Evolutionary conservation across 306 rosid genomes (phyloP).

Genomic region (Geum urbanum): DNA sequence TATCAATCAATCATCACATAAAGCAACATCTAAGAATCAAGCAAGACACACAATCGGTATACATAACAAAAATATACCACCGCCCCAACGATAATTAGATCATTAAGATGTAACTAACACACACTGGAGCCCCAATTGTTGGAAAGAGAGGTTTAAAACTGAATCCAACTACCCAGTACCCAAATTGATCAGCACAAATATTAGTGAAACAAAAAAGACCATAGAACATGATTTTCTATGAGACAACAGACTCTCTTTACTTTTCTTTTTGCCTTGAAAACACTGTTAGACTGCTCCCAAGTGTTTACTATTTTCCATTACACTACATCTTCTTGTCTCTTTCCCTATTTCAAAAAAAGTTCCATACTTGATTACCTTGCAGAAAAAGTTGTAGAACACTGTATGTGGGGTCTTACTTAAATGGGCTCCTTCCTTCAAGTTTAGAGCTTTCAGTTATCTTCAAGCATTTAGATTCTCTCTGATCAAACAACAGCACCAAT

Average conservation of each 20-base stretch:
- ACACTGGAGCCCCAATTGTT: neutral
- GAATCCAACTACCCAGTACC: slow-evolving; percentile 2
- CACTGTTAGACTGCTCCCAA: slow-evolving; percentile 2
- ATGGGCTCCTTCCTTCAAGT: slow-evolving; percentile 30
- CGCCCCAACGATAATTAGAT: too few species aligned
- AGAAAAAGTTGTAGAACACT: slow-evolving; percentile 28
- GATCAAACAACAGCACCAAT: slow-evolving; percentile 34
- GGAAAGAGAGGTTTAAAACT: too few species aligned
- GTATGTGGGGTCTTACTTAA: slow-evolving; percentile 39
- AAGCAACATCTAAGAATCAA: too few species aligned
- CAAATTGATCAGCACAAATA: slow-evolving; percentile 10
- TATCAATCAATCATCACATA: too few species aligned
- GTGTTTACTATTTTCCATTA: slow-evolving; percentile 23
- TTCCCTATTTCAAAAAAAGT: slow-evolving; percentile 26
- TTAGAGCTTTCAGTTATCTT: slow-evolving; percentile 30
- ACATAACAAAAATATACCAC: too few species aligned
- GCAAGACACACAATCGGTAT: too few species aligned
- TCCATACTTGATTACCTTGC: slow-evolving; percentile 26
- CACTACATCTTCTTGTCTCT: slow-evolving; percentile 30
- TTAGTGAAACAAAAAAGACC: slow-evolving; percentile 5
- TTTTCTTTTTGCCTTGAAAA: slow-evolving; percentile 17
- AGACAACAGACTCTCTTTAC: slow-evolving; percentile 14
- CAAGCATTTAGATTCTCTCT: slow-evolving; percentile 22
- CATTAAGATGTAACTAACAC: neutral
- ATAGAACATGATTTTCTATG: slow-evolving; percentile 35